phyloP scores from a whole-genome alignment of 2,329 filamentous ascomycete species.

The Zarea fungicola region DNA sequence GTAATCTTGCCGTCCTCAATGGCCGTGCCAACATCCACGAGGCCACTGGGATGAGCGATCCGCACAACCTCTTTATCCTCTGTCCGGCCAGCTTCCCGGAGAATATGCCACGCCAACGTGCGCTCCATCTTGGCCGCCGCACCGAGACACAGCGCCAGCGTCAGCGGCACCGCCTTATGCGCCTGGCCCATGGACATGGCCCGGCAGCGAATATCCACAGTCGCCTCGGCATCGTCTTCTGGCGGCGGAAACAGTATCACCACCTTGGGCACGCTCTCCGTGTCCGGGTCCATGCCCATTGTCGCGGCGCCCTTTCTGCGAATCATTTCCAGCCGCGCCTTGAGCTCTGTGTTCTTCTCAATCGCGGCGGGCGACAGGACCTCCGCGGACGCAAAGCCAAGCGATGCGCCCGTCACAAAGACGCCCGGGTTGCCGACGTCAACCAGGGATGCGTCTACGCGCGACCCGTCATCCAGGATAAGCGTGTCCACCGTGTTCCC shows the following conservation, averaged over 20 bases:
- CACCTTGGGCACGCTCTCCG: conserved; percentile 57
- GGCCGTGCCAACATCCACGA: conserved; percentile 40
- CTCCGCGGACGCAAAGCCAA: conserved; percentile 38
- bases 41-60: conserved; percentile 44
- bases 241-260: conserved; percentile 37
- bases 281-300: conserved; percentile 53
- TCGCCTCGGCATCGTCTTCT: conserved; percentile 3
- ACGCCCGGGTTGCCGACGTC: conserved; percentile 61
- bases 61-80: conserved; percentile 24
- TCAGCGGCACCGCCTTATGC: conserved; percentile 52
- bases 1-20: conserved; percentile 34
- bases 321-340: conserved; percentile 48
- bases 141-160: conserved; percentile 46
- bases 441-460: conserved; percentile 48
- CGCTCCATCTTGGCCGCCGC: conserved; percentile 43
- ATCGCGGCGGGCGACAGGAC: conserved; percentile 50
- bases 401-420: conserved; percentile 41
- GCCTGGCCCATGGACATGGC: conserved; percentile 52
- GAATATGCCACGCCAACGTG: conserved; percentile 29
- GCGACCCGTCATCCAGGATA: conserved; percentile 25
- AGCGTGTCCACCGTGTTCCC: conserved; percentile 49
- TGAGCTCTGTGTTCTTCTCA: conserved; percentile 38
- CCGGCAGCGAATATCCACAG: conserved; percentile 38
- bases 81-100: background rate
- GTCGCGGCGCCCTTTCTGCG: conserved; percentile 49